Conservation (phyloP, 2,329 filamentous ascomycete genomes). For the Didymella exigua region DNA sequence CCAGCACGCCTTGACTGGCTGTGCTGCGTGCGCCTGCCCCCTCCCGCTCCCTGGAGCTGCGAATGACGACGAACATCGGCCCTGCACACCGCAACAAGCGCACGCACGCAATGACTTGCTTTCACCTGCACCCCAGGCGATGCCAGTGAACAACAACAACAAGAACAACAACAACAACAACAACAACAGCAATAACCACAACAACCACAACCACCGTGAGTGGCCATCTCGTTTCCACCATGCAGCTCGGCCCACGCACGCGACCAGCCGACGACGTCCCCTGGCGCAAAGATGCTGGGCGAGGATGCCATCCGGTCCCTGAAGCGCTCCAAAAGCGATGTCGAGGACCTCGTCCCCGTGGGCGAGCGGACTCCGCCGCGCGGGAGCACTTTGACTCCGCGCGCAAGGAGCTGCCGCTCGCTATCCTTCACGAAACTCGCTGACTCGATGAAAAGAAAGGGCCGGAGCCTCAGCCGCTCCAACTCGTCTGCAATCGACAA, state of each 20-base stretch:
- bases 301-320: slow-evolving; percentile 27
- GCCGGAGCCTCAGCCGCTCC: slow-evolving; percentile 22
- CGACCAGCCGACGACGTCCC: not conserved
- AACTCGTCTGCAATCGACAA: slow-evolving; percentile 27
- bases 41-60: slow-evolving; percentile 18
- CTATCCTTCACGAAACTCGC: slow-evolving; percentile 41
- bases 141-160: slow-evolving; percentile 17
- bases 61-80: slow-evolving; percentile 25
- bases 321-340: slow-evolving; percentile 21
- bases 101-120: slow-evolving; percentile 30
- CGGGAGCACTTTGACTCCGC: slow-evolving; percentile 11
- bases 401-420: slow-evolving; percentile 22
- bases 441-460: slow-evolving; percentile 30
- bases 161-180: slow-evolving; percentile 16
- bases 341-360: slow-evolving; percentile 21
- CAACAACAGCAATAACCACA: too few relatives aligned
- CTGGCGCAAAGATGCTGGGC: slow-evolving; percentile 25
- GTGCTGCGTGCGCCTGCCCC: slow-evolving; percentile 9
- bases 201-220: slow-evolving; percentile 29
- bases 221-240: slow-evolving; percentile 17
- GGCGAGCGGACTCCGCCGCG: slow-evolving; percentile 23
- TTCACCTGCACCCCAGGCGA: slow-evolving; percentile 32
- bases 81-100: slow-evolving; percentile 28
- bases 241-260: slow-evolving; percentile 8
- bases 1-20: slow-evolving; percentile 7